These are phyloP conservation scores for Pyrenophora teres DNA, from an alignment of 2,329 filamentous ascomycete genomes.

Conservation along the genomic window DNA sequence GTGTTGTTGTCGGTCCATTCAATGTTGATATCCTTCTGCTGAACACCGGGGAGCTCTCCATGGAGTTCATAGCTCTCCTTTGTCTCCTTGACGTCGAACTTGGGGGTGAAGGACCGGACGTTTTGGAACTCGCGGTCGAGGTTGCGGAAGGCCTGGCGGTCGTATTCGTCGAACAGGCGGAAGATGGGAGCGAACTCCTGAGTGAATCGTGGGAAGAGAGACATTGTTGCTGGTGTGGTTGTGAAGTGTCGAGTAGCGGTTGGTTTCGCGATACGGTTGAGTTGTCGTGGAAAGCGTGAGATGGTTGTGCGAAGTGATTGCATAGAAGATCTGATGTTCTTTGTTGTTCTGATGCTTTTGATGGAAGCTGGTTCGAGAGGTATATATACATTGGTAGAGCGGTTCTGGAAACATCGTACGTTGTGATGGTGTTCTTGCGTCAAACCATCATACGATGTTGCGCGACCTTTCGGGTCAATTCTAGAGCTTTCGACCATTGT, in stretches of 20 bases:
- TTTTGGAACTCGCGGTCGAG: constrained; percentile 28
- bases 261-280: constrained; percentile 39
- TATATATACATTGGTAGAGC: constrained; percentile 36
- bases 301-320: constrained; percentile 44
- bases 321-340: constrained; percentile 39
- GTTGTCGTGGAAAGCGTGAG: constrained; percentile 37
- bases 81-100: constrained; percentile 78
- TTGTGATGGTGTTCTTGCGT: constrained; percentile 8
- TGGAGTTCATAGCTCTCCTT: constrained; percentile 73
- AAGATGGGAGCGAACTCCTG: constrained; percentile 52
- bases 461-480: constrained; percentile 26
- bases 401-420: constrained; percentile 37
- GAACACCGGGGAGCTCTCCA: constrained; percentile 77
- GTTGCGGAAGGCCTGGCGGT: constrained; percentile 42
- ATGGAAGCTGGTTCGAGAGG: constrained; percentile 7
- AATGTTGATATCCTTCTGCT: constrained; percentile 74
- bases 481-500: constrained; percentile 28
- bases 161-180: constrained; percentile 55
- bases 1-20: constrained; percentile 80
- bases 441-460: constrained; percentile 9
- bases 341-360: constrained; percentile 37
- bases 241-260: constrained; percentile 26
- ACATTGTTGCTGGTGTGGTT: constrained; percentile 42
- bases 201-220: constrained; percentile 51
- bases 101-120: constrained; percentile 69